Conservation (phyloP, 148 eudicot genomes). For the Rhododendron vialii region DNA sequence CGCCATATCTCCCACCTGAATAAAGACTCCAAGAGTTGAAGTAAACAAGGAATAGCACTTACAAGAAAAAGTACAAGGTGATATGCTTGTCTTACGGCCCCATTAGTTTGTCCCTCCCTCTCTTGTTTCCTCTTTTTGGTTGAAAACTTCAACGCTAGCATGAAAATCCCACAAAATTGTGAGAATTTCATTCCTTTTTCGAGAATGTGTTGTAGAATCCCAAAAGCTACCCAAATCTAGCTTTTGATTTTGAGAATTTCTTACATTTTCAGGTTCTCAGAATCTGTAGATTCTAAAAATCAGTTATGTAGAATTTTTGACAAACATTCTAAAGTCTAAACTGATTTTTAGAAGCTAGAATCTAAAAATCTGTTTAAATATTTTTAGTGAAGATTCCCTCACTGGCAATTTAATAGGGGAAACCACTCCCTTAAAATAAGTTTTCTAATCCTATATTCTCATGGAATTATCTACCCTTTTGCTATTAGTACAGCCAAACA, state of each 20-base stretch:
- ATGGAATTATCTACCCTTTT: neutral
- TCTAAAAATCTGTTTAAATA: too few relatives aligned
- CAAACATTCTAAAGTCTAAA: neutral
- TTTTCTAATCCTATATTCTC: neutral
- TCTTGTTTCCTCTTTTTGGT: neutral
- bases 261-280: neutral
- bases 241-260: neutral
- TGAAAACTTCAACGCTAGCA: neutral
- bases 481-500: neutral
- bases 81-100: neutral
- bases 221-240: neutral
- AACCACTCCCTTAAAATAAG: neutral
- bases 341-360: too few relatives aligned
- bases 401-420: neutral
- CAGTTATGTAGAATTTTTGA: too few relatives aligned
- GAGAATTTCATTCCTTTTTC: too few relatives aligned
- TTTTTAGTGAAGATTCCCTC: neutral
- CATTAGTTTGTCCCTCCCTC: neutral
- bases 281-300: neutral
- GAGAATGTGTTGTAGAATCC: too few relatives aligned
- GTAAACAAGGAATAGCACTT: neutral
- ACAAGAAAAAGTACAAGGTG: neutral
- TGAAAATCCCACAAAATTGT: neutral
- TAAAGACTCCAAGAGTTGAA: neutral
- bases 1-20: conserved; percentile 55